Evolutionary conservation across 2,329 filamentous ascomycete genomes (phyloP), one percentile per base, ranked within the genome.

Genomic region (Stagonosporopsis vannaccii): DNA sequence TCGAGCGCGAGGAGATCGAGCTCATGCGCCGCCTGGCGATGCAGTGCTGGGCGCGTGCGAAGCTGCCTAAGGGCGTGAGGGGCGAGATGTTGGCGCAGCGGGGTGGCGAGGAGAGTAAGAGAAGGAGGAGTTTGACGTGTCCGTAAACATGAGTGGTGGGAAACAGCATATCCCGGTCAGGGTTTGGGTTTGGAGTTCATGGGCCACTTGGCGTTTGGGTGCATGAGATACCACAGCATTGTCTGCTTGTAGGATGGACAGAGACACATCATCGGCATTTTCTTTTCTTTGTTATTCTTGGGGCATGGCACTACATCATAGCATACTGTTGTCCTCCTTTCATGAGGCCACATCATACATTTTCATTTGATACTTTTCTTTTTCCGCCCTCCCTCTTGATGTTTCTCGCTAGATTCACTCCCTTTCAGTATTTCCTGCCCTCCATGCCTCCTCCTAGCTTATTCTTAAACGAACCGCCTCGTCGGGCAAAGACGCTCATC

Each of bases 1-100:
- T 82, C 58, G 67, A 79, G 53, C 61, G 70, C 1, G 80, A 81
- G 53, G 78, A 81, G 63, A 69, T 77, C 22, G 71, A 76, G 50
- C 71, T 79, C 60, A 74, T 81, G 62, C 66, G 76, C 32, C 66
- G 76, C 20, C 72, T 79, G 45, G 76, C 78, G 22, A 62, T 75
- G 67, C 77, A 78, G 56, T 79, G 76, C 58, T 80, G 78, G 76
- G 76, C 75, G 13, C 69, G 68, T 41, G 72, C 69, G 0, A 61
- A 58, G 6, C 56, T 74, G 35, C 69, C 72, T 6, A 58, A 53
- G 35, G 19, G 45, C 4, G 30, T 53, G 4, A 40, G 55, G 40
- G 41, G 55, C 2, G 49, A 58, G 40, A 25, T 58, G n/a, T 3
- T 53, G 17, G 30, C 30, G 4, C 30, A 15, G 4, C 42, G 22